Conservation (phyloP, 495 filamentous ascomycete genomes). For the Talaromyces nanjingensis region DNA sequence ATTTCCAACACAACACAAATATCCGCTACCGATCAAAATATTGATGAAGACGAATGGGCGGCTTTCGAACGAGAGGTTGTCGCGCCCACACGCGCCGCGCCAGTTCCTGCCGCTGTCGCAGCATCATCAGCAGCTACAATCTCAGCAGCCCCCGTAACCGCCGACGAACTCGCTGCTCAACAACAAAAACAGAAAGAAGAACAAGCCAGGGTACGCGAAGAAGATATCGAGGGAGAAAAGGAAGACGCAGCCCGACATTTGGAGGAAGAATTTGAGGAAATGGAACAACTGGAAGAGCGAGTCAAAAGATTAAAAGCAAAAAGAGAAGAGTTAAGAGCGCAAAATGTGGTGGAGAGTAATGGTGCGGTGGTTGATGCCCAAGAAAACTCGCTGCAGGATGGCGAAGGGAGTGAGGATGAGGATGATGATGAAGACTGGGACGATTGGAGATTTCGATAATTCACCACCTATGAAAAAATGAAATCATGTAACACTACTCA, state of each 20-base stretch:
- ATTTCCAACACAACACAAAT: constrained; percentile 15
- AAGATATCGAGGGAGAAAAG: constrained; percentile 68
- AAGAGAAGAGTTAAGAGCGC: constrained; percentile 50
- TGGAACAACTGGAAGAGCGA: constrained; percentile 82
- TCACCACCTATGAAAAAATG: background rate
- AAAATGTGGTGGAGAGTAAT: constrained; percentile 25
- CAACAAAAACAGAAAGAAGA: constrained; percentile 50
- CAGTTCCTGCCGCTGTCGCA: constrained; percentile 25
- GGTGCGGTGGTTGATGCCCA: constrained; percentile 25
- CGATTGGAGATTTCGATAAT: constrained; percentile 59
- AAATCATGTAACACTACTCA: background rate
- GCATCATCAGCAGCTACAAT: constrained; percentile 45
- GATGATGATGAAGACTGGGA: constrained; percentile 60
- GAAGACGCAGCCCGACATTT: constrained; percentile 78
- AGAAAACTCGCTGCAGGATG: constrained; percentile 34
- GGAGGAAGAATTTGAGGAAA: constrained; percentile 88
- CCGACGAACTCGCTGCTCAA: constrained; percentile 66
- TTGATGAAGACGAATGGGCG: constrained; percentile 85
- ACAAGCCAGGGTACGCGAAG: constrained; percentile 38
- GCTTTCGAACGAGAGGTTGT: constrained; percentile 85
- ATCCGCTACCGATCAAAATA: constrained; percentile 16
- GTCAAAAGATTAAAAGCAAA: constrained; percentile 69
- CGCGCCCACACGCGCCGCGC: constrained; percentile 36
- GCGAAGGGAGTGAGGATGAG: constrained; percentile 53
- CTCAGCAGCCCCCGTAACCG: constrained; percentile 58